These are phyloP conservation scores for Planoprotostelium fungivorum DNA, from an alignment of 78 protist species.

Conservation along the genomic window DNA sequence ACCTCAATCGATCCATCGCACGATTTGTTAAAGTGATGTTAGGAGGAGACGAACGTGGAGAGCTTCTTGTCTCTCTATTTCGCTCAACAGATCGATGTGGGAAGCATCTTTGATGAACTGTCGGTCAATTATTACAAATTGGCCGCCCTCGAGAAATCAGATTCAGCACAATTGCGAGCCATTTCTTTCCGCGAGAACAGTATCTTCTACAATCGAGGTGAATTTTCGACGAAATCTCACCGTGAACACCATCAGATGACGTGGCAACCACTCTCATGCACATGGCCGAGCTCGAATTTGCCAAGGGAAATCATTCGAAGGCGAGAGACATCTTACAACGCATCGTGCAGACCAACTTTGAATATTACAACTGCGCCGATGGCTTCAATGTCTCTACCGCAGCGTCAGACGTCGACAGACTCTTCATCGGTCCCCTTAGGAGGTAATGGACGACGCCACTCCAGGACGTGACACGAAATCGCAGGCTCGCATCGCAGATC, in stretches of 20 bases:
- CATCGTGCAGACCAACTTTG: background rate
- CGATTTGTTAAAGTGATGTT: too few relatives aligned
- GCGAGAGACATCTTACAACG: background rate
- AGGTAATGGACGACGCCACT: background rate
- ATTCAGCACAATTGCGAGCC: background rate
- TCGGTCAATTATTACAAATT: background rate
- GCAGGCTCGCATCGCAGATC: background rate
- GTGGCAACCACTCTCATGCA: background rate
- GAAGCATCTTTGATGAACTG: background rate
- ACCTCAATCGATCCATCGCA: too few relatives aligned
- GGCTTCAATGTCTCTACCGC: background rate
- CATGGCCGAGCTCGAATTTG: background rate
- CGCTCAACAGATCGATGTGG: background rate
- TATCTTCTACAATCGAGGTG: background rate
- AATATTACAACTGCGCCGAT: background rate
- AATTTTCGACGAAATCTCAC: background rate
- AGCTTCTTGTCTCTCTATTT: background rate
- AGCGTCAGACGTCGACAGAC: background rate
- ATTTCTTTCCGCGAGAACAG: background rate
- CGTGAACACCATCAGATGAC: background rate
- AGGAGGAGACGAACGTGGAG: too few relatives aligned
- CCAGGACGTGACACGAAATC: background rate
- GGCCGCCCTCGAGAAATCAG: background rate
- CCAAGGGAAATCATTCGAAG: background rate
- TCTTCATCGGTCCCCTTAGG: background rate